These are phyloP conservation scores for Talaromyces funiculosus DNA, from an alignment of 2,329 filamentous ascomycete species.

Conservation along the genomic window DNA sequence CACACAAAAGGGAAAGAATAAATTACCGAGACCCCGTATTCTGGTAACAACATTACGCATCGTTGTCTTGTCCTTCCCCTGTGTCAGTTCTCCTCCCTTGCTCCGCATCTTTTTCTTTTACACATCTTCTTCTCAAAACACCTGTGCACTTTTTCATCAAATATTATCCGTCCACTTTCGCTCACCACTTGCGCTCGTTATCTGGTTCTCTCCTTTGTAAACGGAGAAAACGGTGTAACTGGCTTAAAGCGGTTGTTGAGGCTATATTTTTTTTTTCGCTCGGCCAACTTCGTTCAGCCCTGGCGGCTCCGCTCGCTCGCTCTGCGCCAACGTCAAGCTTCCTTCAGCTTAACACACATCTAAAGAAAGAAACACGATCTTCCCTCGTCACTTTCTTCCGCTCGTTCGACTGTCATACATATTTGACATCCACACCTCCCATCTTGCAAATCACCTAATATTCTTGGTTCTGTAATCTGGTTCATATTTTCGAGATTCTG, in stretches of 20 bases:
- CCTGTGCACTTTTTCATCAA: not conserved
- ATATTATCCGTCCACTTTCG: not conserved
- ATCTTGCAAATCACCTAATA: not conserved
- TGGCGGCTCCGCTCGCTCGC: conserved; percentile 11
- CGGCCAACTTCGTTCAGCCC: conserved; percentile 5
- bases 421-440: not conserved
- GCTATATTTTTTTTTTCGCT: not conserved
- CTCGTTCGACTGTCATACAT: not conserved
- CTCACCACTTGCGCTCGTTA: not conserved
- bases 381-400: not conserved
- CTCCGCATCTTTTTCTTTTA: not conserved
- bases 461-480: not conserved
- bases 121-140: not conserved
- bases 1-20: not conserved
- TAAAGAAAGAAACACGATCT: conserved; percentile 11
- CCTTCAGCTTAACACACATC: conserved; percentile 6
- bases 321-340: conserved; percentile 7
- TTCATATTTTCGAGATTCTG: not conserved
- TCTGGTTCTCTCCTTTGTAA: conserved; percentile 3
- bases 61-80: conserved; percentile 6
- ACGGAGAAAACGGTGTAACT: not conserved
- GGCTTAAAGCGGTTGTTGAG: conserved; percentile 2
- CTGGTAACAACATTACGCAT: not conserved
- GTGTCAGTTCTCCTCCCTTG: conserved; percentile 6
- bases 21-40: not conserved